Conservation (phyloP, 2,329 filamentous ascomycete genomes). For the Didymella pinodella region DNA sequence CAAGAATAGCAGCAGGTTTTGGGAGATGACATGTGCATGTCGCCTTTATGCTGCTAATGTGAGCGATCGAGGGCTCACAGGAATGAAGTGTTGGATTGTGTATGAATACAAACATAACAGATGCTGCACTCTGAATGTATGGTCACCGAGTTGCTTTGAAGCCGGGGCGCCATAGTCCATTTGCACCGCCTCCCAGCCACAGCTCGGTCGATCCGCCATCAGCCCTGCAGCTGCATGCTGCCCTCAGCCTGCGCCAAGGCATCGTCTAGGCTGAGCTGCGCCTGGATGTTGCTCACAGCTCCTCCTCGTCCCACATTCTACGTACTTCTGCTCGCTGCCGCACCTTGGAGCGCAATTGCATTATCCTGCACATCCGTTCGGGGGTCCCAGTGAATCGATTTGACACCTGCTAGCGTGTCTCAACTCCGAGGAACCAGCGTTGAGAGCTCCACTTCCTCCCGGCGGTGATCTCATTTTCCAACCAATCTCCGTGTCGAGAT, state of each 20-base stretch:
- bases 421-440: conserved; percentile 27
- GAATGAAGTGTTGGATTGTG: conserved; percentile 1
- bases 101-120: background rate
- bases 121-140: background rate
- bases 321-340: conserved; percentile 10
- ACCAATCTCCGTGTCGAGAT: conserved; percentile 24
- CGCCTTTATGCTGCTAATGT: conserved; percentile 27
- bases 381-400: conserved; percentile 17
- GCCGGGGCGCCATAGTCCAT: conserved; percentile 1
- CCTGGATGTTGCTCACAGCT: conserved; percentile 22
- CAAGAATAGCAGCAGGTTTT: conserved; percentile 39
- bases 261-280: conserved; percentile 32
- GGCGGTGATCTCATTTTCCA: conserved; percentile 36
- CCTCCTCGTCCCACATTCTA: conserved; percentile 8
- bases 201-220: conserved; percentile 25
- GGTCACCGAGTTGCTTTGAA: conserved; percentile 4
- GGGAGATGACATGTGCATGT: conserved; percentile 23
- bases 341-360: conserved; percentile 18
- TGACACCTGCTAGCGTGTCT: conserved; percentile 29
- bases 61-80: background rate
- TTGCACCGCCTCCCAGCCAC: conserved; percentile 30
- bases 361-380: conserved; percentile 4
- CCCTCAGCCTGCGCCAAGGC: conserved; percentile 36
- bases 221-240: conserved; percentile 30
- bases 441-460: conserved; percentile 33